Evolutionary conservation across 768 basidiomycete genomes (phyloP).

Genomic region (Porphyrellus cyaneotinctus): DNA sequence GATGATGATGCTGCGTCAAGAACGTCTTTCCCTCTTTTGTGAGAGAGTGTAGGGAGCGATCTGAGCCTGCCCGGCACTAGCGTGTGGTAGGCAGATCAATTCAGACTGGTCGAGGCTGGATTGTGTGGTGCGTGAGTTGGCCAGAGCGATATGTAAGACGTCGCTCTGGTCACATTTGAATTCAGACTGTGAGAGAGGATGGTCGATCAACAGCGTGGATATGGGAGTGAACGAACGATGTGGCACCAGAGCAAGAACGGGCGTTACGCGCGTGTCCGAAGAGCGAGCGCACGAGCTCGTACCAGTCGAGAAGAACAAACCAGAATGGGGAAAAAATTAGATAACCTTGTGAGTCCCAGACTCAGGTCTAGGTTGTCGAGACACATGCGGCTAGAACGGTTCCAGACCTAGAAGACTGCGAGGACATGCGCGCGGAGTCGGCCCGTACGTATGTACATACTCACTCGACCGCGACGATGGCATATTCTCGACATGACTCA

Average conservation of each 20-base stretch:
- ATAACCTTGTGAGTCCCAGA: neutral
- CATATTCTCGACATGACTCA: neutral
- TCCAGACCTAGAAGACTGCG: neutral
- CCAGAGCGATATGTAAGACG: neutral
- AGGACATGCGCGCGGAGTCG: neutral
- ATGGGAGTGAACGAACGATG: neutral
- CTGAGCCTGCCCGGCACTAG: neutral
- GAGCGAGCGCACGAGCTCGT: neutral
- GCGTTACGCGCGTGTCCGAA: constrained; percentile 17
- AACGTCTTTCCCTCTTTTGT: neutral
- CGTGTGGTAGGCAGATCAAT: constrained; percentile 6
- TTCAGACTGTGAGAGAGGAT: constrained; percentile 4
- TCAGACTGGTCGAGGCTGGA: constrained; percentile 22
- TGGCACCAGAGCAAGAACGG: neutral
- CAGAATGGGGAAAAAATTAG: constrained; percentile 4
- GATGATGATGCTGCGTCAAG: neutral
- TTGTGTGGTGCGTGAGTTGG: neutral
- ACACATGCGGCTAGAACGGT: neutral
- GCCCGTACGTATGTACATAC: too few relatives aligned
- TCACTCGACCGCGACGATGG: neutral
- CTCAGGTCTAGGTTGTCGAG: neutral
- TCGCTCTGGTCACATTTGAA: constrained; percentile 19
- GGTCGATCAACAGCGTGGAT: constrained; percentile 3
- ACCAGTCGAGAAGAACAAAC: neutral
- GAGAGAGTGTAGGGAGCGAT: neutral